Base-by-base conservation (phyloP, 2,329 filamentous ascomycete genomes). In the Lasiodiplodia sp. region DNA sequence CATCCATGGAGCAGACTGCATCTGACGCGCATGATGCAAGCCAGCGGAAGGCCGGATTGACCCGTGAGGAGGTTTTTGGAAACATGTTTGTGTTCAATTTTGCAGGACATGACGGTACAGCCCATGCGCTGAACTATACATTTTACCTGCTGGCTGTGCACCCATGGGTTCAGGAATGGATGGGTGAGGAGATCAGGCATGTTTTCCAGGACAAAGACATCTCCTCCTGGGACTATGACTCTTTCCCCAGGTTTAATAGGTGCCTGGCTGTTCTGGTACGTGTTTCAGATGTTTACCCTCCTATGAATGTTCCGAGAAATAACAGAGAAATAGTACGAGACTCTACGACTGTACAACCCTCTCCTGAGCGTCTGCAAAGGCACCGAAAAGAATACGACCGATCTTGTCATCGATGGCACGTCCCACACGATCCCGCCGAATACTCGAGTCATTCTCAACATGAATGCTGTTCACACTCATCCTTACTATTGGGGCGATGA, bases 61-160 rank as follows among this genome's bases (percentile, higher is more conserved):
- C 69, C 2, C 34, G 25, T 7, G 75, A 75, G 51, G 84, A 87
- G 69, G 81, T 87, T 6, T 82, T 83, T 51, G 83, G 84, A 16
- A 86, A 86, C 56, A 74, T 85, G 57, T 85, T 84, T 64, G 75
- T 83, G 1, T 80, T 85, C 70, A 85, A 83, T 58, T 77, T 86
- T 62, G 85, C 85, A 0, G 85, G 85, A 0, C 83, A 86, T 68
- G 85, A 87, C 68, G 86, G 84, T 0, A 84, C 84, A 0, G 82
- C 84, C 0, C 80, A 83, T 34, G 81, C 81, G 0, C 72, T 86
- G 6, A 78, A 79, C 0, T 85, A 80, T 64, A 75, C 79, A 0
- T 72, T 84, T 1, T 72, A 81, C 7, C 80, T 84, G 10, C 76
- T 87, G 1, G 83, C 85, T 2, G 77, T 79, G 0, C 70, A 83